A percentile compares a stretch with the other conserved stretches of the same genome.
phyloP scores from a whole-genome alignment of 78 protist species.

The Speleostelium caveatum region DNA sequence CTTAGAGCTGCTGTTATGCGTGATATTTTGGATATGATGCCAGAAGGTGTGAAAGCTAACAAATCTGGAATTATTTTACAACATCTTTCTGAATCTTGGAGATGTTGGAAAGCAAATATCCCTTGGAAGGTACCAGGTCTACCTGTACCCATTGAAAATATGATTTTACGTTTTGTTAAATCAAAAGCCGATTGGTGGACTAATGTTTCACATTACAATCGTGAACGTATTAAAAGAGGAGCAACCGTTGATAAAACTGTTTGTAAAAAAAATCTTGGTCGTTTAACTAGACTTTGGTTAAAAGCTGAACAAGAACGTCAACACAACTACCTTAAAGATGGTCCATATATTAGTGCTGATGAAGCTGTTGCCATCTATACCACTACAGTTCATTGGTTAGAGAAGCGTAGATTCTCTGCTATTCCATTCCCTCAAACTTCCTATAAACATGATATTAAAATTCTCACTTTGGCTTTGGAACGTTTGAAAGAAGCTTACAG shows the following conservation, averaged over 20 bases:
- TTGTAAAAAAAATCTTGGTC: conserved; percentile 99
- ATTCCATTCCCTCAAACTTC: conserved; percentile 99
- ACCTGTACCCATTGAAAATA: conserved; percentile 98
- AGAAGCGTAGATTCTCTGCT: conserved; percentile 93
- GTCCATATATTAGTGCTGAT: conserved; percentile 98
- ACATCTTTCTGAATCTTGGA: conserved; percentile 99
- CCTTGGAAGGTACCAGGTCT: conserved; percentile 99
- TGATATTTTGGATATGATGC: conserved; percentile 99
- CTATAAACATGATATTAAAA: conserved; percentile 99
- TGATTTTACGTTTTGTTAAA: conserved; percentile 99
- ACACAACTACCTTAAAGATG: conserved; percentile 99
- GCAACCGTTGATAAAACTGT: conserved; percentile 99
- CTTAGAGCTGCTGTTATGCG: conserved; percentile 99
- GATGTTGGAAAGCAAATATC: conserved; percentile 99
- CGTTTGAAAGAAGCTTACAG: conserved; percentile 97
- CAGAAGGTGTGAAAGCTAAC: conserved; percentile 98
- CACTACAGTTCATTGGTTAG: conserved; percentile 98
- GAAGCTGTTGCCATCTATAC: conserved; percentile 99
- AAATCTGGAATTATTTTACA: conserved; percentile 96
- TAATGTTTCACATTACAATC: conserved; percentile 97
- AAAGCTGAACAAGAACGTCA: conserved; percentile 99
- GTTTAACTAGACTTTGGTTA: conserved; percentile 99
- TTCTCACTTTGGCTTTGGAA: conserved; percentile 99
- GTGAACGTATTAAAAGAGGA: conserved; percentile 99
- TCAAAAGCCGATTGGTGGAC: conserved; percentile 99